phyloP scores from a whole-genome alignment of 78 protist species.

The Dictyostelium intermedium region DNA sequence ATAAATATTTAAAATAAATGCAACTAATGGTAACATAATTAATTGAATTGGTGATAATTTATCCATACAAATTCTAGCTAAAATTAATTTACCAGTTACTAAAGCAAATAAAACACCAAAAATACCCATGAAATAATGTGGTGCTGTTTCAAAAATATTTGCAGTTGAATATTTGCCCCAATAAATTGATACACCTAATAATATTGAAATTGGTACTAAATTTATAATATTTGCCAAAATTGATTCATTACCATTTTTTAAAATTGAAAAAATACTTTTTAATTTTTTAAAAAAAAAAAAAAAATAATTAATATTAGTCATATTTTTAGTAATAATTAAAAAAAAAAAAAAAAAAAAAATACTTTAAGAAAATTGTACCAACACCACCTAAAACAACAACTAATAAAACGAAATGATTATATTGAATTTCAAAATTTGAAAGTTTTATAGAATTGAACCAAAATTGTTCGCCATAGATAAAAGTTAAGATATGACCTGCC shows the following conservation, averaged over 20 bases:
- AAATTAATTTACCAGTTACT: conserved; percentile 48
- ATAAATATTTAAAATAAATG: background rate
- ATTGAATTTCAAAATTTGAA: background rate
- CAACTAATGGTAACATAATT: conserved; percentile 45
- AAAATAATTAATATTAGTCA: background rate
- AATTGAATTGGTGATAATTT: conserved; percentile 21
- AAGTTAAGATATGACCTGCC: conserved; percentile 37
- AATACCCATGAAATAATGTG: conserved; percentile 40
- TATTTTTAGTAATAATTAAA: background rate
- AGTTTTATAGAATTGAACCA: conserved; percentile 10
- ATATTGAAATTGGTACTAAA: conserved; percentile 29
- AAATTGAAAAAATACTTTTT: conserved; percentile 1
- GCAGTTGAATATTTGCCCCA: conserved; percentile 31
- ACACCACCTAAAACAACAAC: conserved; percentile 4
- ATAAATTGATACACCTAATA: background rate
- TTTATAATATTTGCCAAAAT: background rate
- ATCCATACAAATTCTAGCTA: conserved; percentile 75
- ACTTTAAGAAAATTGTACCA: conserved; percentile 41
- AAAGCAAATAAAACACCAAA: conserved; percentile 67
- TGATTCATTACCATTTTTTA: conserved; percentile 17
- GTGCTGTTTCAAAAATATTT: conserved; percentile 3
- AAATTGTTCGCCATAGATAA: conserved; percentile 46
- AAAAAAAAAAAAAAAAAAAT: background rate
- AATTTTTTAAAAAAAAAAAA: background rate
- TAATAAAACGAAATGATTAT: background rate